Percentiles rank a stretch among this genome's conserved stretches.
Conservation (phyloP, 192 early-diverging fungal genomes). For the Rhizoclosmatium globosum region DNA sequence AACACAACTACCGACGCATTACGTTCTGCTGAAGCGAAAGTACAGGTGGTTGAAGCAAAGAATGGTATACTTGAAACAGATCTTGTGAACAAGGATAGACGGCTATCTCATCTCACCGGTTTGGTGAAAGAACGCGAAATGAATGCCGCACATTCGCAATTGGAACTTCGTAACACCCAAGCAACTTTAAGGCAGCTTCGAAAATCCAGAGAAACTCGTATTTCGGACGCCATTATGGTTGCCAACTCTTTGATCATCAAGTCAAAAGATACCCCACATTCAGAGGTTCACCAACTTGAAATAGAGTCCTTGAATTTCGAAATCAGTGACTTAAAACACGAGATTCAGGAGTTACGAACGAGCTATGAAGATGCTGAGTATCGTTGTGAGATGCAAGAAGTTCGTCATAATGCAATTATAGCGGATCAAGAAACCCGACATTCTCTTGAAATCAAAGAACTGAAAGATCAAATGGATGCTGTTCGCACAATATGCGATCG, state of each 20-base stretch:
- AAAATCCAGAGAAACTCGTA: constrained; percentile 11
- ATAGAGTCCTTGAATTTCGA: not conserved
- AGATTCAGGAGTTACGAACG: constrained; percentile 10
- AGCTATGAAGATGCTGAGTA: constrained; percentile 28
- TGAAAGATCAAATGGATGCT: constrained; percentile 16
- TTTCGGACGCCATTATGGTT: not conserved
- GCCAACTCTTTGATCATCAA: not conserved
- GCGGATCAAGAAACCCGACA: not conserved
- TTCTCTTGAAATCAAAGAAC: constrained; percentile 6
- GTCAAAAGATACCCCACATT: not conserved
- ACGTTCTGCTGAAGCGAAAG: not conserved
- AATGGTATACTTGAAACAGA: constrained; percentile 2
- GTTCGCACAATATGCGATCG: not conserved
- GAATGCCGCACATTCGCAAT: not conserved
- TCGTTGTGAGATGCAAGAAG: not conserved
- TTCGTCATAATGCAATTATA: constrained; percentile 5
- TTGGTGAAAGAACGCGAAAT: not conserved
- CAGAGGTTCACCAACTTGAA: not conserved
- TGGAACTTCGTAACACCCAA: not conserved
- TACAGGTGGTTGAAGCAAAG: constrained; percentile 9
- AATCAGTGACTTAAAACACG: not conserved
- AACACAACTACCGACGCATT: not conserved
- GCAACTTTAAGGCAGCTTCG: not conserved
- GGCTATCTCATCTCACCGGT: not conserved
- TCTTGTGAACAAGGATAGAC: constrained; percentile 12